phyloP scores from a whole-genome alignment of 2,329 filamentous ascomycete species.

The Orbilia quercus region DNA sequence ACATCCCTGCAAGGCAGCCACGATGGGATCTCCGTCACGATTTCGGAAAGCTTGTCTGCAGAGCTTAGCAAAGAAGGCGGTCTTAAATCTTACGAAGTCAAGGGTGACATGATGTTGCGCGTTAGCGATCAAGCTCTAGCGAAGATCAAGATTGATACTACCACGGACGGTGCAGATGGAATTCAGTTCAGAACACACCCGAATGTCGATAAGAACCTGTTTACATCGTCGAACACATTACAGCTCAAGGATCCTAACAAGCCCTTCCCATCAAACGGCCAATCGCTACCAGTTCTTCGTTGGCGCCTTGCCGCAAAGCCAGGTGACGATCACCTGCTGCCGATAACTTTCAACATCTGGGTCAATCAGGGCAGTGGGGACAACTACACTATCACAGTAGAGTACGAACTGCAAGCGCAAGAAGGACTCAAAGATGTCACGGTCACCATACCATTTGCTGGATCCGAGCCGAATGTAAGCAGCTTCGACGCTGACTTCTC shows the following conservation, averaged over 20 bases:
- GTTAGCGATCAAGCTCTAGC: conserved; percentile 89
- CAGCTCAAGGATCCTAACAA: conserved; percentile 89
- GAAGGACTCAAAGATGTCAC: conserved; percentile 79
- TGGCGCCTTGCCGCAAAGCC: conserved; percentile 80
- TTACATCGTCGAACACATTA: conserved; percentile 83
- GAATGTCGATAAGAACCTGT: conserved; percentile 90
- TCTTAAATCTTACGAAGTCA: conserved; percentile 86
- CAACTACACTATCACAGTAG: conserved; percentile 89
- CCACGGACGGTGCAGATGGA: conserved; percentile 70
- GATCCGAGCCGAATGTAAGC: conserved; percentile 85
- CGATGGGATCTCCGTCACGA: conserved; percentile 86
- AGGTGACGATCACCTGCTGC: conserved; percentile 82
- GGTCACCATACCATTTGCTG: conserved; percentile 86
- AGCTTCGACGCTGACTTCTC: conserved; percentile 96
- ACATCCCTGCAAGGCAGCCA: conserved; percentile 77
- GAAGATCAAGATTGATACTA: conserved; percentile 87
- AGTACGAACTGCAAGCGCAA: conserved; percentile 92
- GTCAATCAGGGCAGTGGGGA: conserved; percentile 85
- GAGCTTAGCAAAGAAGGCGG: conserved; percentile 88
- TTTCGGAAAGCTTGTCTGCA: conserved; percentile 90
- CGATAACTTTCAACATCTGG: conserved; percentile 97
- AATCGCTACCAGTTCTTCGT: conserved; percentile 85
- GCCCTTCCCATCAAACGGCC: conserved; percentile 92
- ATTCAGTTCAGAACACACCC: conserved; percentile 93
- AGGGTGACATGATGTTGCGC: conserved; percentile 89